Conservation (phyloP, 352 stramenopile species). For the Globisporangium cederbergense region DNA sequence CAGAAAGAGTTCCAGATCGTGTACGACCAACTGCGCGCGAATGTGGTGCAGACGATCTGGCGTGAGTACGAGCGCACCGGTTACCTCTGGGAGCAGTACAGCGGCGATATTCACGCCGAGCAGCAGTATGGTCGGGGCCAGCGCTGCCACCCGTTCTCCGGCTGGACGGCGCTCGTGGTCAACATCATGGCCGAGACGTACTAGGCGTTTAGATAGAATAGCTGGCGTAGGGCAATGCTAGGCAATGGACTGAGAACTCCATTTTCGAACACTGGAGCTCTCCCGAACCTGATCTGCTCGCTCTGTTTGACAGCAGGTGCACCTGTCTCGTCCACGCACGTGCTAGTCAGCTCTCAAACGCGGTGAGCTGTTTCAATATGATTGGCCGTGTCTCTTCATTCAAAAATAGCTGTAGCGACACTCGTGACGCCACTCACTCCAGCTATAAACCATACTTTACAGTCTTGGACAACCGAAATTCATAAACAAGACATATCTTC, state of each 20-base stretch:
- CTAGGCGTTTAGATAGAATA: constrained; percentile 24
- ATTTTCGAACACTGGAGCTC: background rate
- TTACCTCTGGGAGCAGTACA: constrained; percentile 95
- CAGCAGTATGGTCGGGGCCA: constrained; percentile 74
- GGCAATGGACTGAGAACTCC: background rate
- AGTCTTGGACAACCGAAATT: too few species aligned
- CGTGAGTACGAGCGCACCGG: constrained; percentile 84
- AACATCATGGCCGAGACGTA: constrained; percentile 93
- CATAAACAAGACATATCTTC: too few species aligned
- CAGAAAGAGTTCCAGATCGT: constrained; percentile 33
- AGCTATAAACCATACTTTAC: too few species aligned
- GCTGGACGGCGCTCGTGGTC: constrained; percentile 91
- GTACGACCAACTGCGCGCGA: constrained; percentile 51
- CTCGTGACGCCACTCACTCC: too few species aligned
- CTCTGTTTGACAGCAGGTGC: too few species aligned
- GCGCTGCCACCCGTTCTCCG: constrained; percentile 90
- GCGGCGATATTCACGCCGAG: constrained; percentile 49
- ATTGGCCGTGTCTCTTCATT: background rate
- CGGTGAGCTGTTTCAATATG: background rate
- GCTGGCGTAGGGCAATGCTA: background rate
- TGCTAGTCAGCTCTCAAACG: background rate
- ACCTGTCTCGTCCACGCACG: background rate
- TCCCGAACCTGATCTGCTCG: background rate
- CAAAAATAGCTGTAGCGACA: too few species aligned
- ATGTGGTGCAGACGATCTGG: constrained; percentile 65